Base-by-base conservation (phyloP, 148 eudicot genomes). In the Fagopyrum tataricum region DNA sequence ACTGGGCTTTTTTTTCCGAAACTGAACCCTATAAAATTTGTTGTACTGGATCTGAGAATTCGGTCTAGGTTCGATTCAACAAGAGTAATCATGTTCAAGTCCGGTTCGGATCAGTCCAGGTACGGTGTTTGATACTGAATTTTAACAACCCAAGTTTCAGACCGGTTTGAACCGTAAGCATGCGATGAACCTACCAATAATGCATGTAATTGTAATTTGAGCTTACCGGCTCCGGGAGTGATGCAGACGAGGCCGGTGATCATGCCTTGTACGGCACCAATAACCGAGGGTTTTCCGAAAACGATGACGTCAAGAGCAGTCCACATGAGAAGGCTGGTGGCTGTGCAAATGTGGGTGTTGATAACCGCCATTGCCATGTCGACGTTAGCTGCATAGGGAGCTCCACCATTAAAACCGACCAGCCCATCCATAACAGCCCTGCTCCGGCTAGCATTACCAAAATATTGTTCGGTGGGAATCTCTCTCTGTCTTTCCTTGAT, bases 251-350 rank as follows among this genome's bases (percentile, higher is more conserved):
- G 91, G 75, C 91, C 91, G 0, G 91, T 87, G 73, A 87, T 87
- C 91, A 87, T 87, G 78, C 91, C 91, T 55, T 87, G 91, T 66
- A 87, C 88, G 4, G 91, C 91, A 0, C 91, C 91, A n/a, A 87
- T 87, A 41, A 87, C 89, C 0, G 91, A 87, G 47, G 91, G 91
- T 59, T 85, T 87, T 5, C 56, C 70, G 41, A 87, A 87, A 18
- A 80, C 71, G 47, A 85, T 55, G 67, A 87, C 91, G 67, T 87
- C 91, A 1, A 87, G 87, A 26, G 78, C 75, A 1, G 91, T 85
- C 91, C 91, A 87, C 70, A 80, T 83, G 42, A 87, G 79, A 43
- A 87, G 81, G 84, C 91, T 85, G 0, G 88, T 83, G 73, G 91
- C 91, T 0, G 91, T 84, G 44, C 88, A 80, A 1, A 87, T 76